Evolutionary conservation across 768 basidiomycete species (phyloP), one percentile per base, ranked within the genome.

Genomic region (Suillus discolor): DNA sequence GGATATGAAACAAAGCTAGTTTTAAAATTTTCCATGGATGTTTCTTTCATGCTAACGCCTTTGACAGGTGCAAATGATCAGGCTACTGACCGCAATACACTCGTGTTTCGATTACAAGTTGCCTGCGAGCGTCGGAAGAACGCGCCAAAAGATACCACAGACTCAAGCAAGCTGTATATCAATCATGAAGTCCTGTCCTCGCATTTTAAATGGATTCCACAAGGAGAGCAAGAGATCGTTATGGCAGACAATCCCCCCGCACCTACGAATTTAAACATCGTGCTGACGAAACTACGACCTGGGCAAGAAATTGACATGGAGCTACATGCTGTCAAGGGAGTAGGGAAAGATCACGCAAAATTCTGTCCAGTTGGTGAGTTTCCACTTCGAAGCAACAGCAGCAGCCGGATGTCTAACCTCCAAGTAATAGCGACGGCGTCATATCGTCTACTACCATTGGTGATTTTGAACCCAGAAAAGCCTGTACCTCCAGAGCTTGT

Each of bases 281-380:
- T 99, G 36, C 81, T 99, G 34, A 91, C 90, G 3, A 99, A 99
- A 75, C 79, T 99, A 61, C 83, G 96, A 54, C 97, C 97, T 0
- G 97, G 96, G 6, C 97, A 99, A 77, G 83, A 85, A 60, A 81
- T 99, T 47, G 85, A 93, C 49, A 86, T 93, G 80, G 91, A 95
- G 71, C 72, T 96, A 64, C 96, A 99, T 72, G 96, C 95, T 25
- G 81, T 96, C 67, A 99, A 99, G 72, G 93, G 94, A 16, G 87
- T 93, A 18, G 96, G 96, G 18, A 93, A 93, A 72, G 94, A 96
- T 67, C 97, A 99, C 71, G 96, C 97, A 55, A 99, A 99, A 75
- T 99, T 93, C 76, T 93, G 88, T 65, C 96, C 97, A 38, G 97
- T 99, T 61, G 94, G 96, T 93, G 70, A 64, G 86, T 79, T 6